These are phyloP conservation scores for Plasmodium reichenowi DNA, from an alignment of 169 alveolate genomes.

Conservation along the genomic window DNA sequence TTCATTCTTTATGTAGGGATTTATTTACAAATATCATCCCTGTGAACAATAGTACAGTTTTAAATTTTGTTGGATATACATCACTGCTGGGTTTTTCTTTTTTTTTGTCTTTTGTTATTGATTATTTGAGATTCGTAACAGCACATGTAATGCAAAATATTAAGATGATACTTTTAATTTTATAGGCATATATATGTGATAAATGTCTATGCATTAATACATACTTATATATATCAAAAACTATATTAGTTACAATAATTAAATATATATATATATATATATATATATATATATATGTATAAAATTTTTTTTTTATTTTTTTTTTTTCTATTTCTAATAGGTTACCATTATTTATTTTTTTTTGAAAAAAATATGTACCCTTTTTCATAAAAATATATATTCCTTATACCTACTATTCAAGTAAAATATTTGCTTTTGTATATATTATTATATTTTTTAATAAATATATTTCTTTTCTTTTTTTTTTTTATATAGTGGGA, in stretches of 20 bases:
- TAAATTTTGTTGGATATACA: conserved; percentile 8
- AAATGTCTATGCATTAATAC: no score
- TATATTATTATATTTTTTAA: no score
- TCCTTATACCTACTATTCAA: conserved; percentile 51
- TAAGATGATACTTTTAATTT: background rate
- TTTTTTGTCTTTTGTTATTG: conserved; percentile 48
- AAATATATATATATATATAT: no score
- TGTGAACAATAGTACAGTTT: background rate
- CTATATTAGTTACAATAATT: no score
- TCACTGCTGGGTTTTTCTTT: conserved; percentile 36
- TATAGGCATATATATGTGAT: background rate
- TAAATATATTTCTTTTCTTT: background rate
- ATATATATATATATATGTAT: no score
- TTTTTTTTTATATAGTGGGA: conserved; percentile 35
- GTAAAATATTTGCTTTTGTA: conserved; percentile 10
- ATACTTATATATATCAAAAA: no score
- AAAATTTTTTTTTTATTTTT: no score
- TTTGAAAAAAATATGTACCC: conserved; percentile 18
- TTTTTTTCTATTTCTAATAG: background rate
- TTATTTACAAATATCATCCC: conserved; percentile 13
- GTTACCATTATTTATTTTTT: conserved; percentile 38
- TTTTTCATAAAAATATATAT: conserved; percentile 53
- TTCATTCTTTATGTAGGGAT: conserved; percentile 26
- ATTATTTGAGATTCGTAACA: conserved; percentile 31
- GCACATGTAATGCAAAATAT: conserved; percentile 28